Evolutionary conservation across 768 basidiomycete species (phyloP), one percentile per base, ranked within the genome.

Genomic region (Mycena sanguinolenta): DNA sequence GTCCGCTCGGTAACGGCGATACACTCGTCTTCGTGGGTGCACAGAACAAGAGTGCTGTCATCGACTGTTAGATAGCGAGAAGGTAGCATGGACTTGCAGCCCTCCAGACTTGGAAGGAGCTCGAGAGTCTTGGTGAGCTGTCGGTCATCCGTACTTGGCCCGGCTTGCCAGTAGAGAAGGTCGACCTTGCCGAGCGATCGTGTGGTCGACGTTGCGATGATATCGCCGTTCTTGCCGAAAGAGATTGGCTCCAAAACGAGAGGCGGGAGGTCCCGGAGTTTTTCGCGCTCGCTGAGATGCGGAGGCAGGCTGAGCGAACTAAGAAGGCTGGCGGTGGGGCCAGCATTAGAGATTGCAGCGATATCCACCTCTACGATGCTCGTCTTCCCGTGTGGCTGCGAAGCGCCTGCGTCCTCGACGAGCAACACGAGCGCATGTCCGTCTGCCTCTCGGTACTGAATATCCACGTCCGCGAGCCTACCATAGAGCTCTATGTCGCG

Each of bases 81-180:
- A n/a, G 65, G 49, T 36, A 59, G 46, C 65, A 67, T 67, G 57
- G 65, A 50, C 58, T 39, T 53, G 65, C 65, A 67, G 46, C 46
- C 58, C 44, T 58, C 57, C 65, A 58, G 49, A 21, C 44, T 36
- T 32, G 65, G 65, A 38, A 58, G 65, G 50, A 67, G 65, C 58
- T 67, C 65, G 58, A 67, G 65, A 46, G 58, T 67, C 46, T 67
- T 67, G 49, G 57, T 67, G 57, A 53, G 52, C 62, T 53, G 62
- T 54, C 52, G 63, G 42, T 32, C 39, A 32, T 36, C 54, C 63
- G 27, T 25, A 44, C 54, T 32, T 44, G 63, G 39, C 63, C 39
- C 39, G 42, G 54, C 53, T 44, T 64, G 53, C 66, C 66, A 67
- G 58, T 39, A 30, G 25, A 61, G 52, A n/a, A 67, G 50, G 44